Evolutionary conservation across 108 stramenopile species (phyloP).

Genomic region (Skeletonema costatum): DNA sequence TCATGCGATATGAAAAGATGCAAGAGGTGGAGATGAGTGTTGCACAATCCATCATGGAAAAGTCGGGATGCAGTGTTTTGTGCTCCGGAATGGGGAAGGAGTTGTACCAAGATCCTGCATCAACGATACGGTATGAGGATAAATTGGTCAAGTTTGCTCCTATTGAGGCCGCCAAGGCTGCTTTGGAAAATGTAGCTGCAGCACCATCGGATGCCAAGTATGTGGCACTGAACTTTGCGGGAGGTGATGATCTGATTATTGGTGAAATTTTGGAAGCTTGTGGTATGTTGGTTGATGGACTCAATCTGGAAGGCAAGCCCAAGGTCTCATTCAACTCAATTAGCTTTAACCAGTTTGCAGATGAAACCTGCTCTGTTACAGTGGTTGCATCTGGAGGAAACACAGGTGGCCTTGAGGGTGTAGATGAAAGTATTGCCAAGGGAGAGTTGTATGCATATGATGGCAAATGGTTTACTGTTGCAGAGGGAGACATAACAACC

Average conservation of each 20-base stretch:
- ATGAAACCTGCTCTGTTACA: constrained; percentile 51
- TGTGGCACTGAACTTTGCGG: constrained; percentile 49
- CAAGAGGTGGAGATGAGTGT: constrained; percentile 33
- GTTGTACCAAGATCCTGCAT: constrained; percentile 69
- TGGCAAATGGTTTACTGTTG: constrained; percentile 67
- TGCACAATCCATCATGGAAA: constrained; percentile 41
- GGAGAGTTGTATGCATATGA: constrained; percentile 67
- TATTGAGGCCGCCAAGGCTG: constrained; percentile 66
- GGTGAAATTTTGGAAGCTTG: constrained; percentile 69
- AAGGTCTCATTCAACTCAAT: constrained; percentile 66
- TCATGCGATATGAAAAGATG: constrained; percentile 57
- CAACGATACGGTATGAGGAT: constrained; percentile 38
- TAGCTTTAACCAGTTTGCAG: constrained; percentile 53
- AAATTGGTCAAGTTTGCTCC: constrained; percentile 57
- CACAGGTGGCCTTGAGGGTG: constrained; percentile 20
- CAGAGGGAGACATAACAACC: constrained; percentile 63
- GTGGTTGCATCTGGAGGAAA: constrained; percentile 49
- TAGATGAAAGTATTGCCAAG: constrained; percentile 53
- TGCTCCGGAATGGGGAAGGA: constrained; percentile 69
- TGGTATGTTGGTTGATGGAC: constrained; percentile 47
- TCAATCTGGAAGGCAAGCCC: constrained; percentile 50
- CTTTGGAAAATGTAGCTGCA: constrained; percentile 36
- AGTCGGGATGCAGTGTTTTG: constrained; percentile 45
- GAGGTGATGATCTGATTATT: constrained; percentile 77
- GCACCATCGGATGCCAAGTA: constrained; percentile 6